Evolutionary conservation across 495 filamentous ascomycete species (phyloP), one percentile per base, ranked within the genome.

Genomic region (Bacidia gigantensis): DNA sequence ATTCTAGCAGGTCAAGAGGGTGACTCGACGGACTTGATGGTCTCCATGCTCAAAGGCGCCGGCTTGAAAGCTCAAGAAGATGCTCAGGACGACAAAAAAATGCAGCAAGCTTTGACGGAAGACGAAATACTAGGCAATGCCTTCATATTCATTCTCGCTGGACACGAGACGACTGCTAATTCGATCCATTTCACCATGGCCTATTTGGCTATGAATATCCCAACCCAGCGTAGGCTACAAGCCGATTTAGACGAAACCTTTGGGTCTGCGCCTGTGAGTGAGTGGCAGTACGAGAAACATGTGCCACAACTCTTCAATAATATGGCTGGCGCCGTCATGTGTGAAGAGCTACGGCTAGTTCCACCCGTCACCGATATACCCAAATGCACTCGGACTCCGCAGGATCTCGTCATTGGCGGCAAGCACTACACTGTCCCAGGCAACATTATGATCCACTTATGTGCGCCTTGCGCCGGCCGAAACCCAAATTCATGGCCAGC

Each of bases 81-180:
- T 32, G 40, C 57, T 14, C 53, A 56, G 44, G 61, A 48, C 12
- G 18, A 64, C 51, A 58, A 41, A 1, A 9, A 46, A n/a, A 55
- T 3, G 42, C 26, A 59, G 39, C 65, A 65, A 47, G 50, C 67
- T 25, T 58, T 82, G 11, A 64, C 63, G 2, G 73, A 81, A 56
- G 64, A 66, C 14, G 82, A 86, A 44, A 79, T 87, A 56, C 68
- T 83, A 22, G 80, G 79, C 26, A 84, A 87, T 58, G 76, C 80
- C 11, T 87, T 84, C 62, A 75, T 86, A 58, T 80, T 84, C 62
- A 75, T 80, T 39, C 67, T 86, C 12, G 82, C 83, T 0, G 83
- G 83, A 20, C 83, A 87, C 62, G 83, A 86, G 60, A 83, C 83
- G 0, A 78, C 80, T 2, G 81, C 82, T 44, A 84, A 84, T 63